A percentile compares a stretch with the other conserved stretches of the same genome.
Conservation (phyloP, 805 yeast species). For the Candida boidinii region DNA sequence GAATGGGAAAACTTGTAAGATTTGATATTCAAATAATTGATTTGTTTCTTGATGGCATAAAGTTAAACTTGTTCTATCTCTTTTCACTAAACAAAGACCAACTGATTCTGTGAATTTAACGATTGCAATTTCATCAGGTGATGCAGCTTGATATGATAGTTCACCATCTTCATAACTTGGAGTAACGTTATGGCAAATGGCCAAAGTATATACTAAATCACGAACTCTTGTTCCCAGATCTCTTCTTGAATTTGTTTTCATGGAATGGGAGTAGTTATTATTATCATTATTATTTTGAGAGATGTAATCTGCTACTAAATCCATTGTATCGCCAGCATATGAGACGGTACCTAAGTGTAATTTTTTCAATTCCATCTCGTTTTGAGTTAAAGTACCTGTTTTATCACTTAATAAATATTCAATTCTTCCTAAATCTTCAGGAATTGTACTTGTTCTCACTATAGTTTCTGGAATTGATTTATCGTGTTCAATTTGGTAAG, state of each 20-base stretch:
- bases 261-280: conserved; percentile 6
- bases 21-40: conserved; percentile 46
- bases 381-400: conserved; percentile 95
- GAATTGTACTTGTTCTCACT: conserved; percentile 95
- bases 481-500: conserved; percentile 91
- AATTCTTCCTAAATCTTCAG: conserved; percentile 94
- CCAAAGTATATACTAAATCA: conserved; percentile 73
- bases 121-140: conserved; percentile 97
- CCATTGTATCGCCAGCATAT: conserved; percentile 87
- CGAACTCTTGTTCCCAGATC: conserved; percentile 71
- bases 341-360: conserved; percentile 89
- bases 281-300: conserved; percentile 21
- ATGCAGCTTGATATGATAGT: conserved; percentile 88
- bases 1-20: conserved; percentile 85
- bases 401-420: conserved; percentile 90
- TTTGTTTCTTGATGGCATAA: conserved; percentile 56
- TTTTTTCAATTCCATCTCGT: conserved; percentile 94
- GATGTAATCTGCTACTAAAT: conserved; percentile 70
- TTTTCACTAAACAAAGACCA: conserved; percentile 69
- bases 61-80: conserved; percentile 75
- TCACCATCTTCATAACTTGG: conserved; percentile 79
- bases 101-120: conserved; percentile 84
- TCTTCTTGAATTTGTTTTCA: conserved; percentile 35
- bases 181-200: conserved; percentile 96
- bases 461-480: conserved; percentile 71